These are phyloP conservation scores for Bidens hawaiensis DNA, from an alignment of 140 eudicot genomes.

Conservation along the genomic window DNA sequence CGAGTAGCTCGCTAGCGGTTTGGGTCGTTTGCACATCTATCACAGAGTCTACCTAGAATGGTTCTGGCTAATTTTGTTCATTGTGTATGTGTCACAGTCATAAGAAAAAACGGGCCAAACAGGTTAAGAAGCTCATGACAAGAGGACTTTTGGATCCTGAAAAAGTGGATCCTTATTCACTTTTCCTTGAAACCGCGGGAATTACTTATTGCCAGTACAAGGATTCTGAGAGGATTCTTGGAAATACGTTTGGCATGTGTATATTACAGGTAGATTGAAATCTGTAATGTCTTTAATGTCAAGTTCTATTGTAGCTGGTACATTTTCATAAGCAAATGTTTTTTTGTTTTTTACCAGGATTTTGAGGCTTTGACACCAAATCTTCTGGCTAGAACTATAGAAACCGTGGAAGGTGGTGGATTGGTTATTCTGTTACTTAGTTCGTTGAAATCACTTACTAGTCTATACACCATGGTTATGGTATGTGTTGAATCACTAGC, in stretches of 20 bases:
- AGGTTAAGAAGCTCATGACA: conserved; percentile 60
- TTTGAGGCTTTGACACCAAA: conserved; percentile 96
- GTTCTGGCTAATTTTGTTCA: conserved; percentile 8
- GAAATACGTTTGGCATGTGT: conserved; percentile 98
- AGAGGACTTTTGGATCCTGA: conserved; percentile 70
- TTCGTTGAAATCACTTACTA: conserved; percentile 79
- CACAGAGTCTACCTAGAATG: not conserved
- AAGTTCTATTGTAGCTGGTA: not conserved
- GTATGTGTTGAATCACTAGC: conserved; percentile 28
- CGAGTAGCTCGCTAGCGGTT: no score
- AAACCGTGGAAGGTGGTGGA: conserved; percentile 99
- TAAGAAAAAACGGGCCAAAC: conserved; percentile 73
- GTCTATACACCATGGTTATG: conserved; percentile 95
- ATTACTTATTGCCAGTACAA: conserved; percentile 77
- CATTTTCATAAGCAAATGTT: not conserved
- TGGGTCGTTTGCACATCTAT: no score
- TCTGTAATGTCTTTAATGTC: not conserved
- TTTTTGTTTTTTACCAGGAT: conserved; percentile 42
- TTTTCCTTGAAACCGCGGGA: conserved; percentile 65
- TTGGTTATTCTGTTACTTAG: conserved; percentile 69
- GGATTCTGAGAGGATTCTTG: conserved; percentile 88
- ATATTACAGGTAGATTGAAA: conserved; percentile 63
- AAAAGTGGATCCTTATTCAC: conserved; percentile 73
- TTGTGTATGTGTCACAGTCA: conserved; percentile 45
- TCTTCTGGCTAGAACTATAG: conserved; percentile 89